phyloP scores from a whole-genome alignment of 2,329 filamentous ascomycete genomes.

The Beauveria asiatica region DNA sequence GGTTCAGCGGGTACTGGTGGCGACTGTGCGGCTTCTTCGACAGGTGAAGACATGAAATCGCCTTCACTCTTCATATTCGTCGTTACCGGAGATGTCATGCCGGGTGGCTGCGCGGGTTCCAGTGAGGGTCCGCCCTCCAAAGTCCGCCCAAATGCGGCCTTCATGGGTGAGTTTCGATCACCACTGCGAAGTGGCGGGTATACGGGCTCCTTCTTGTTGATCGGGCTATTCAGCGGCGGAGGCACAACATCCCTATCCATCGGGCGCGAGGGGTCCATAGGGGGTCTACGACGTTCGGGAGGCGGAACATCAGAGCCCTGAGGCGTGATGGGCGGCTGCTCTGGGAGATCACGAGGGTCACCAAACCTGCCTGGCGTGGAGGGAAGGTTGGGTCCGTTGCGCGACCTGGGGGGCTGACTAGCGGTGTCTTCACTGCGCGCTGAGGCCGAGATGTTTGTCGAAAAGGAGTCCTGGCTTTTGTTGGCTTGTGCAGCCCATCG shows the following conservation, averaged over 20 bases:
- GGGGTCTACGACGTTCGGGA: constrained; percentile 57
- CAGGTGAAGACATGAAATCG: not conserved
- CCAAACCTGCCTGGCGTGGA: constrained; percentile 31
- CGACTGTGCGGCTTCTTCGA: not conserved
- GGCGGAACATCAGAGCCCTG: constrained; percentile 25
- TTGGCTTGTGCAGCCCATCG: constrained; percentile 42
- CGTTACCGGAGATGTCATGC: not conserved
- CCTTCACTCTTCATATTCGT: not conserved
- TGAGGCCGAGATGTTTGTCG: constrained; percentile 34
- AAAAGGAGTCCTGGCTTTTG: constrained; percentile 50
- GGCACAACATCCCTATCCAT: constrained; percentile 49
- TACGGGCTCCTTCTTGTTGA: constrained; percentile 33
- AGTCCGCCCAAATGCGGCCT: constrained; percentile 25
- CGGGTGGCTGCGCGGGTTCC: not conserved
- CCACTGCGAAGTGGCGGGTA: constrained; percentile 43
- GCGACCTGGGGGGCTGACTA: constrained; percentile 43
- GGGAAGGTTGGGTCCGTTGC: constrained; percentile 38
- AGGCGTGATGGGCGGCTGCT: constrained; percentile 12
- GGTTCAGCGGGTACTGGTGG: not conserved
- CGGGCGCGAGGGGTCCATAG: constrained; percentile 53
- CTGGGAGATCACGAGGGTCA: constrained; percentile 17
- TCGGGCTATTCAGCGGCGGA: constrained; percentile 47
- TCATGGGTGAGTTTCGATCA: constrained; percentile 38
- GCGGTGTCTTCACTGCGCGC: constrained; percentile 42
- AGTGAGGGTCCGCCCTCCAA: not conserved